phyloP scores from a whole-genome alignment of 768 basidiomycete species.

The Boletus sensibilis region DNA sequence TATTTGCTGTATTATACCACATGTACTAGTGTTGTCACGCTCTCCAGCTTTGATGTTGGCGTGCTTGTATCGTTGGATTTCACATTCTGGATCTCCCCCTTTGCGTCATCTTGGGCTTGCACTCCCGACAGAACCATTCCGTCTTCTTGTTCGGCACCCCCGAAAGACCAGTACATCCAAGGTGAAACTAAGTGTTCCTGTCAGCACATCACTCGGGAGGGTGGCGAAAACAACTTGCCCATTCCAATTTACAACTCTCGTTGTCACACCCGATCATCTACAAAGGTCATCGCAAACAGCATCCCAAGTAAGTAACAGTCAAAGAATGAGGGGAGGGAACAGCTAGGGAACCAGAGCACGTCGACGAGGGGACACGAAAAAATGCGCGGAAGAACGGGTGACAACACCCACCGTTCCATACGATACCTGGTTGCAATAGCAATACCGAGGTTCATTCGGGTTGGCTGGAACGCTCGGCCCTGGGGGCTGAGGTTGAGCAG shows the following conservation, averaged over 20 bases:
- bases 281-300: not conserved
- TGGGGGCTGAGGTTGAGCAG: slow-evolving; percentile 24
- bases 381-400: not conserved
- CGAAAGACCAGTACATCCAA: slow-evolving; percentile 61
- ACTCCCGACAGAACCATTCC: slow-evolving; percentile 75
- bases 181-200: slow-evolving; percentile 56
- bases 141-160: slow-evolving; percentile 53
- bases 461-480: slow-evolving; percentile 32
- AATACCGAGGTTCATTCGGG: slow-evolving; percentile 64
- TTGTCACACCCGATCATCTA: slow-evolving; percentile 90
- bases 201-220: not conserved
- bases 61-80: slow-evolving; percentile 1
- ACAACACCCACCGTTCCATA: slow-evolving; percentile 66
- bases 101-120: slow-evolving; percentile 39
- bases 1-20: slow-evolving; percentile 19
- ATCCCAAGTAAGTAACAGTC: not conserved
- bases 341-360: not conserved
- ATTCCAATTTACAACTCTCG: slow-evolving; percentile 69
- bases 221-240: slow-evolving; percentile 53
- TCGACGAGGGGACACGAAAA: not conserved
- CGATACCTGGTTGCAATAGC: slow-evolving; percentile 77
- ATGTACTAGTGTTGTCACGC: slow-evolving; percentile 8
- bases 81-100: slow-evolving; percentile 34
- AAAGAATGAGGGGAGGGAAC: not conserved
- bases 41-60: not conserved